phyloP scores from a whole-genome alignment of 495 filamentous ascomycete species.

The Daldinia concentrica region DNA sequence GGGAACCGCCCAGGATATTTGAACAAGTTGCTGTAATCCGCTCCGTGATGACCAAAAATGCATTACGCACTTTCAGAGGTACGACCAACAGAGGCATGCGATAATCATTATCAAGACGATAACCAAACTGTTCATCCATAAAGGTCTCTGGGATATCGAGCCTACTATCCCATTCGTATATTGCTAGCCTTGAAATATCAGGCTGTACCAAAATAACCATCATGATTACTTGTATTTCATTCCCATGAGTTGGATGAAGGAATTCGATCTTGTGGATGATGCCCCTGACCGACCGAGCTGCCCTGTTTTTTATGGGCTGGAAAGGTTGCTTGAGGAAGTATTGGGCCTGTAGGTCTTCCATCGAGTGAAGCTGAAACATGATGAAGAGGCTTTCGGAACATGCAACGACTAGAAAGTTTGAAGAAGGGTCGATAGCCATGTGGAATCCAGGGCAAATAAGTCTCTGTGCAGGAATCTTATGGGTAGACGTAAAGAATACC shows the following conservation, averaged over 20 bases:
- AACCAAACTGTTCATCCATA: constrained; percentile 55
- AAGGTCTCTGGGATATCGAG: constrained; percentile 48
- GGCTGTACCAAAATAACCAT: constrained; percentile 73
- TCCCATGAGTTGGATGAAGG: constrained; percentile 73
- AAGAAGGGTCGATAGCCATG: constrained; percentile 81
- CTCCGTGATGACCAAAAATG: constrained; percentile 71
- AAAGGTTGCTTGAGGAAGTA: constrained; percentile 49
- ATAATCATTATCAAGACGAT: constrained; percentile 66
- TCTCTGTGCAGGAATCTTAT: constrained; percentile 64
- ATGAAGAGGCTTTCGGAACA: constrained; percentile 56
- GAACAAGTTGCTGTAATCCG: constrained; percentile 68
- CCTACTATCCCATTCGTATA: constrained; percentile 78
- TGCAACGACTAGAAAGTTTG: constrained; percentile 58
- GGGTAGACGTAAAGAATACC: constrained; percentile 68
- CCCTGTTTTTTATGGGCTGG: constrained; percentile 58
- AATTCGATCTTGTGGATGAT: constrained; percentile 88
- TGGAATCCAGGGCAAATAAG: constrained; percentile 70
- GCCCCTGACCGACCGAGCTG: constrained; percentile 70
- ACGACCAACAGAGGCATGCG: constrained; percentile 73
- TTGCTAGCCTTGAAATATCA: constrained; percentile 67
- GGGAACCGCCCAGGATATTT: constrained; percentile 61
- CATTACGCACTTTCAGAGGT: constrained; percentile 69
- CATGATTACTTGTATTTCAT: constrained; percentile 75
- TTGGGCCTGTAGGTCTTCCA: constrained; percentile 55
- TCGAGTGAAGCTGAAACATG: constrained; percentile 69